phyloP scores from a whole-genome alignment of 1,284 basidiomycete species.

The Pascua sp. region DNA sequence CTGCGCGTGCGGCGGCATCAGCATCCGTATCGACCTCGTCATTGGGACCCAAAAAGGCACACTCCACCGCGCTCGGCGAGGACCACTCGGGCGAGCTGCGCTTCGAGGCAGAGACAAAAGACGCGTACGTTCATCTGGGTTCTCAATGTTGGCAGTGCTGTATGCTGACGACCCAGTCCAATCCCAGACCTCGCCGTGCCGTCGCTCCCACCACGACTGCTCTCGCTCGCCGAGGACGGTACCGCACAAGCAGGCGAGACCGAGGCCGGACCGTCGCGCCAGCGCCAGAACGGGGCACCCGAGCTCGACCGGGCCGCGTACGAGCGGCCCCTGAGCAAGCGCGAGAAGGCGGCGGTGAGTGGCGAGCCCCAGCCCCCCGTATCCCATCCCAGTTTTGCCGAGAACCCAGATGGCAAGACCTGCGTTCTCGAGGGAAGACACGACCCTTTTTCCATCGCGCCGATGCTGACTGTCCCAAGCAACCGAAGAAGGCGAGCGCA shows the following conservation, averaged over 20 bases:
- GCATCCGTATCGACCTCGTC: background rate
- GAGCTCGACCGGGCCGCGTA: conserved; percentile 54
- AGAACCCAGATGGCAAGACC: background rate
- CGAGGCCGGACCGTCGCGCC: conserved; percentile 7
- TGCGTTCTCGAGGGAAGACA: background rate
- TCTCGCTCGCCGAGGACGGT: conserved; percentile 34
- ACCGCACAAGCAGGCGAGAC: conserved; percentile 22
- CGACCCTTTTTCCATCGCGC: conserved; percentile 51
- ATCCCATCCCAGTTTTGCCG: background rate
- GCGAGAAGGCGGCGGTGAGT: conserved; percentile 42
- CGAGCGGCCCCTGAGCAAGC: conserved; percentile 37
- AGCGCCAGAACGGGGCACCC: conserved; percentile 17
- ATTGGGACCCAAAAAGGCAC: background rate
- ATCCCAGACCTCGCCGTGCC: conserved; percentile 46
- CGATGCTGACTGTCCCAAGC: conserved; percentile 47
- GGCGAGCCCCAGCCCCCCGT: too few species aligned
- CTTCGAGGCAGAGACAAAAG: conserved; percentile 42
- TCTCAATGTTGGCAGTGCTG: conserved; percentile 7
- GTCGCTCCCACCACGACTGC: conserved; percentile 61
- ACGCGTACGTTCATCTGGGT: conserved; percentile 35
- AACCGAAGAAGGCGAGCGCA: conserved; percentile 66
- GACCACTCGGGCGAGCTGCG: conserved; percentile 44
- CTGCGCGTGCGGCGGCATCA: conserved; percentile 49
- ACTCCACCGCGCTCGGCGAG: conserved; percentile 18
- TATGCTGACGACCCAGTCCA: conserved; percentile 51